Evolutionary conservation across 1,139 yeast genomes (phyloP).

Genomic region (Yamadazyma sp.): DNA sequence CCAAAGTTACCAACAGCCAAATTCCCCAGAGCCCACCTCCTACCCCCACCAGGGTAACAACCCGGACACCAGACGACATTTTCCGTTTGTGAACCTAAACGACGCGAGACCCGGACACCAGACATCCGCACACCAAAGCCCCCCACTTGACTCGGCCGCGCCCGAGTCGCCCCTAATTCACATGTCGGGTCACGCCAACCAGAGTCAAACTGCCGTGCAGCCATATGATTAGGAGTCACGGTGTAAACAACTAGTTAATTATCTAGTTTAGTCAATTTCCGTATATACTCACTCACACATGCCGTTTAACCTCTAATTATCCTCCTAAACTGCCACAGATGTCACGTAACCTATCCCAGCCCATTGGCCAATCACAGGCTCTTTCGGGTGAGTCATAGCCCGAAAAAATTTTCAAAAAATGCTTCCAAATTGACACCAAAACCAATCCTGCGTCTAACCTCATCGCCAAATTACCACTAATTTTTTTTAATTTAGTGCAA

Average conservation of each 20-base stretch:
- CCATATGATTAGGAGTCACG: slow-evolving; percentile 1
- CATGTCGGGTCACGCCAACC: background rate
- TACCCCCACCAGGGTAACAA: too few relatives aligned
- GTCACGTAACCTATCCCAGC: background rate
- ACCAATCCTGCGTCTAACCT: slow-evolving; percentile 5
- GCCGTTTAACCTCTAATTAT: too few relatives aligned
- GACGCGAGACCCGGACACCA: too few relatives aligned
- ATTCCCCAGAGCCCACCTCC: too few relatives aligned
- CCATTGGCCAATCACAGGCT: slow-evolving; percentile 7
- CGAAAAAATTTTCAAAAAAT: slow-evolving; percentile 8
- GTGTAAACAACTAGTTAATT: background rate
- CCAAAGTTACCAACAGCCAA: too few relatives aligned
- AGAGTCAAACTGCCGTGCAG: background rate
- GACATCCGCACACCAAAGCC: too few relatives aligned
- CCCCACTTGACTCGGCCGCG: too few relatives aligned
- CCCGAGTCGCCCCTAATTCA: too few relatives aligned
- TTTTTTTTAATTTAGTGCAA: background rate
- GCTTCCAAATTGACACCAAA: slow-evolving; percentile 1
- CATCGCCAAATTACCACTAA: slow-evolving; percentile 2
- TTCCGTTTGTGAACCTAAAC: too few relatives aligned
- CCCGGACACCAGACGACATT: too few relatives aligned
- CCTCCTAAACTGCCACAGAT: background rate
- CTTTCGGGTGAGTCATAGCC: slow-evolving; percentile 9
- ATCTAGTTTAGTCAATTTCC: background rate
- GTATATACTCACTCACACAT: too few relatives aligned